A percentile compares a stretch with the other conserved stretches of the same genome.
Evolutionary conservation across 371 early-diverging fungal genomes (phyloP).

Genomic region (Mucor plumbeus): DNA sequence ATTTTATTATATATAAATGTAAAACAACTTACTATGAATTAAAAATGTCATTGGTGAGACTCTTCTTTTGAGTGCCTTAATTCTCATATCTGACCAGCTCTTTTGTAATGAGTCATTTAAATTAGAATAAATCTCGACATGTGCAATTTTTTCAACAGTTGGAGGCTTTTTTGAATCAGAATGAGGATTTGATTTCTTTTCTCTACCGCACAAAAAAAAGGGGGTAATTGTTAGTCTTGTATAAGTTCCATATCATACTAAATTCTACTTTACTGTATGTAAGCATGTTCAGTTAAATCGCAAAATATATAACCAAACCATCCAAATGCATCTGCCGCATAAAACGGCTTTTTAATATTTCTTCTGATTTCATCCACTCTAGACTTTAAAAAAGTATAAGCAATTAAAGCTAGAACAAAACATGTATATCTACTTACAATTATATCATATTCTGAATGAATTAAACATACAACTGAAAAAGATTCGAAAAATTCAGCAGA

Average conservation of each 20-base stretch:
- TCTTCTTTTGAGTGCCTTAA: constrained; percentile 44
- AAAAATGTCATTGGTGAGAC: constrained; percentile 57
- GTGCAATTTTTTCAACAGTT: constrained; percentile 41
- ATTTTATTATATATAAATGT: too few species aligned
- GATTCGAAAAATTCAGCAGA: constrained; percentile 57
- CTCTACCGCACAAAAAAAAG: background rate
- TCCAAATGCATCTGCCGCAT: constrained; percentile 75
- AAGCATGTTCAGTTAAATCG: constrained; percentile 76
- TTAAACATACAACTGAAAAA: constrained; percentile 73
- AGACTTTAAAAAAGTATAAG: constrained; percentile 36
- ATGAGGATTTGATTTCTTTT: constrained; percentile 23
- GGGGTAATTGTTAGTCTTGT: too few species aligned
- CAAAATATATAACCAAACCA: constrained; percentile 84
- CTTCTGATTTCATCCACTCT: constrained; percentile 66
- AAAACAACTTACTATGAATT: constrained; percentile 51
- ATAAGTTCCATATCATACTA: background rate
- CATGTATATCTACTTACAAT: constrained; percentile 36
- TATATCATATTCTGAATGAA: constrained; percentile 42
- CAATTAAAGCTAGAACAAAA: background rate
- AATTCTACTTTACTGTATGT: constrained; percentile 58
- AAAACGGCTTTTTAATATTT: constrained; percentile 59
- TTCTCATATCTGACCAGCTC: constrained; percentile 37
- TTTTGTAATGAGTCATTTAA: constrained; percentile 43
- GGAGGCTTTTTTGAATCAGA: constrained; percentile 42
- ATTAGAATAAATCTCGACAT: constrained; percentile 48